Base-by-base conservation (phyloP, 495 filamentous ascomycete species). In the Usnea hakonensis region DNA sequence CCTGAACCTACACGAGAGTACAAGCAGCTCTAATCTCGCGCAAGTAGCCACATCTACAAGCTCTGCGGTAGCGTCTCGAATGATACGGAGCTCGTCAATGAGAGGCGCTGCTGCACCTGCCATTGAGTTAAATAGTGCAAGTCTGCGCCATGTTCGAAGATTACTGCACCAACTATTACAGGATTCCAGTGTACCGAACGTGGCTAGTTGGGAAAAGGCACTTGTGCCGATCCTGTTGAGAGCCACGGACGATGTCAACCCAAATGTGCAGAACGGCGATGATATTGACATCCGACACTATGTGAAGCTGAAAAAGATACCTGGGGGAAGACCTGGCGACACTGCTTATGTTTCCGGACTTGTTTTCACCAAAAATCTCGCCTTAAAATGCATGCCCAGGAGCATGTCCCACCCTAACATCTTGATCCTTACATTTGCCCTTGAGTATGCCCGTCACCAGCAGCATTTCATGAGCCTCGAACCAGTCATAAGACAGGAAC, bases 211-310 rank as follows among this genome's bases (percentile, higher is more conserved):
- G 95, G 93, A 97, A 66, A 90, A 85, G 58, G 90, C 95, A 0
- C 79, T 99, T 23, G 81, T 97, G 55, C 95, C 95, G 16, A 95
- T 97, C 57, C 77, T 99, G 3, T 77, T 97, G 21, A 88, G 91
- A 64, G 92, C 91, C 63, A 93, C 93, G 0, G 91, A 96, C 66
- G 94, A 96, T 68, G 91, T 99, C 23, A 90, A 96, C 66, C 95
- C 95, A 6, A 86, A 97, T 72, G 87, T 96, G 28, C 86, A 91
- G 56, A 80, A 79, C 53, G 90, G 90, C 3, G 95, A 99, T 69
- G 89, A 93, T 68, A 96, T 97, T 75, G 93, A 99, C 72, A 96
- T 99, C 64, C 84, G 94, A n/a, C 93, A 97, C 68, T 99, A 96
- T 69, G 87, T 99, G 50, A 99, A 99, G 73, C 75, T 99, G 26